Conservation (phyloP, 108 stramenopile species). For the Cyclostephanos invisitatus region DNA sequence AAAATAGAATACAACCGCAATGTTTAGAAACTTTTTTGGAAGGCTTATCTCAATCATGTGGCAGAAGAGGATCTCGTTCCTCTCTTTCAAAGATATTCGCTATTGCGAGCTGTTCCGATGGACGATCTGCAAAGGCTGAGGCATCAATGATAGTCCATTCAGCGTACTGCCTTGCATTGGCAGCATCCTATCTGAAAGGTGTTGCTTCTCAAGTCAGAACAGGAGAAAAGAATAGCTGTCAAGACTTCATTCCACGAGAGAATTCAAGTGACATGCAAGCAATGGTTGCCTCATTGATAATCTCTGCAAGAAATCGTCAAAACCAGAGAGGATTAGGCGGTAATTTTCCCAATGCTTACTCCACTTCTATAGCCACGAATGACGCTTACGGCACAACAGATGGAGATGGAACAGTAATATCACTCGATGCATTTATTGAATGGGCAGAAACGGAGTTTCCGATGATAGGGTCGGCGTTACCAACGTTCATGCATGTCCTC, state of each 20-base stretch:
- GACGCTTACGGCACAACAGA: background rate
- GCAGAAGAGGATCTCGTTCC: constrained; percentile 40
- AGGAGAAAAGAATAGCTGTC: constrained; percentile 5
- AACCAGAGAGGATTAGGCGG: constrained; percentile 5
- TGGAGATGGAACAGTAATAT: constrained; percentile 31
- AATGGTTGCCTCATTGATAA: constrained; percentile 39
- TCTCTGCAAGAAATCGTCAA: constrained; percentile 26
- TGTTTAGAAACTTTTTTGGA: constrained; percentile 34
- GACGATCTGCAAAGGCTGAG: constrained; percentile 13
- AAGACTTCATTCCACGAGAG: constrained; percentile 23
- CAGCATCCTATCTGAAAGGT: constrained; percentile 37
- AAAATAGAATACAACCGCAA: constrained; percentile 3
- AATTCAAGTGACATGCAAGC: constrained; percentile 20
- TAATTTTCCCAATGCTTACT: constrained; percentile 35
- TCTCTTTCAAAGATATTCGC: constrained; percentile 35
- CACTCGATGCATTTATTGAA: constrained; percentile 60
- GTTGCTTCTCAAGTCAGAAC: background rate
- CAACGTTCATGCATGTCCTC: constrained; percentile 67
- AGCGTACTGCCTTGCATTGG: constrained; percentile 39
- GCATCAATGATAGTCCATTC: constrained; percentile 29
- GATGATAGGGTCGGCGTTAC: constrained; percentile 60
- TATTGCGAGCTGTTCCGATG: constrained; percentile 4
- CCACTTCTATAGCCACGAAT: constrained; percentile 42
- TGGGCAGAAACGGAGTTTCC: constrained; percentile 78
- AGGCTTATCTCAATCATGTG: constrained; percentile 33